Base-by-base conservation (phyloP, 768 basidiomycete species). In the Coprinellus micaceus region DNA sequence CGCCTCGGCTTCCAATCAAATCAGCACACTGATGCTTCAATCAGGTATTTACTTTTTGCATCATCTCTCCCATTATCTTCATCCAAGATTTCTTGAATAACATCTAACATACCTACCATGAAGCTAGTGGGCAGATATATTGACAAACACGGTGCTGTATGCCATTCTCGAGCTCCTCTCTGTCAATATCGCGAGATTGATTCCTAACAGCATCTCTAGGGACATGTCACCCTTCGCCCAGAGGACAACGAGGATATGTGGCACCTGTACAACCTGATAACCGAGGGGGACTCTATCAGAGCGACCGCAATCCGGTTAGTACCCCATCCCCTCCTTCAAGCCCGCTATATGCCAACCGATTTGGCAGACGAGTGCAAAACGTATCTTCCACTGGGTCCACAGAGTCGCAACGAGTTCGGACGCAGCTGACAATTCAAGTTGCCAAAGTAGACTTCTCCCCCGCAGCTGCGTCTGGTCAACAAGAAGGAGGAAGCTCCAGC, bases 161-260 rank as follows among this genome's bases (percentile, higher is more conserved):
- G 49, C 36, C 29, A 9, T 21, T 13, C n/a, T 17, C 69, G 63
- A 86, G 17, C 15, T 19, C 28, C 71, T 30, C 24, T 39, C 53
- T 30, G 43, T 53, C 53, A 19, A 24, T 41, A 53, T 12, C 43
- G 22, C 52, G 33, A 33, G 61, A 69, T 64, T 70, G 69, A 63
- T 65, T 62, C 64, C 68, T 69, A 60, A 70, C 65, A 71, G 62
- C 56, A 41, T 59, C 48, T 52, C 6, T 64, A 95, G 93, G 96
- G 96, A 17, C 84, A 94, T 81, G 90, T 97, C 59, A 92, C 85
- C n/a, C 78, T 98, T 44, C 85, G 92, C 47, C 95, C 96, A 4
- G 94, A 99, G 69, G 95, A 98, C 63, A 94, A 98, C 65, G 97
- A 99, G 73, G 97, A 99, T 70, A 97, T 99, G 89, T 99, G 96